A percentile compares a stretch with the other conserved stretches of the same genome.
phyloP scores from a whole-genome alignment of 768 basidiomycete species.

The Naganishia friedmannii region DNA sequence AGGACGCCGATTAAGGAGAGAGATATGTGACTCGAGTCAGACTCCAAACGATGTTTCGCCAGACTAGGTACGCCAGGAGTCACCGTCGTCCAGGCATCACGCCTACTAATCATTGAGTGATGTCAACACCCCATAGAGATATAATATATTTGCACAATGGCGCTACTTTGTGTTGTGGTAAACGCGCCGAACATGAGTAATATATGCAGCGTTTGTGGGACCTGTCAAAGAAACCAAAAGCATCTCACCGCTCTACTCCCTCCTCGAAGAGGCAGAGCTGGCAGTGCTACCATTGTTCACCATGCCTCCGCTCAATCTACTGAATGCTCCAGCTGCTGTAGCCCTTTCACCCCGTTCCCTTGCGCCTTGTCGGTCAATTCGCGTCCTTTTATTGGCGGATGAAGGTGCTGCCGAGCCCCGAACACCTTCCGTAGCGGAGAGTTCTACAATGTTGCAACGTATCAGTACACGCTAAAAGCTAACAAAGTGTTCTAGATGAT shows the following conservation, averaged over 20 bases:
- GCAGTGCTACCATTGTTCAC: not conserved
- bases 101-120: too few species aligned
- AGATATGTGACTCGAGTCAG: too few species aligned
- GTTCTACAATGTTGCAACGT: not conserved
- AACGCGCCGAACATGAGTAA: too few species aligned
- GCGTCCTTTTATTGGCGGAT: constrained; percentile 17
- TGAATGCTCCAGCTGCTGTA: constrained; percentile 3
- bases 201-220: too few species aligned
- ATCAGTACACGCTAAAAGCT: not conserved
- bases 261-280: not conserved
- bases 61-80: too few species aligned
- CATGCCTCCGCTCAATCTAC: constrained; percentile 10
- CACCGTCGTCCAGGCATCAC: too few species aligned
- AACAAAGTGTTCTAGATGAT: not conserved
- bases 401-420: constrained; percentile 3
- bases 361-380: constrained; percentile 24
- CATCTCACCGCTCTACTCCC: not conserved
- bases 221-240: too few species aligned
- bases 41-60: too few species aligned
- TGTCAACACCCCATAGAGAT: not conserved
- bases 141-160: not conserved
- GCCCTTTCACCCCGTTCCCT: constrained; percentile 20
- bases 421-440: not conserved
- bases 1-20: too few species aligned
- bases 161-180: too few species aligned